phyloP scores from a whole-genome alignment of 805 yeast species.

The Zygoascus flipseniorum region DNA sequence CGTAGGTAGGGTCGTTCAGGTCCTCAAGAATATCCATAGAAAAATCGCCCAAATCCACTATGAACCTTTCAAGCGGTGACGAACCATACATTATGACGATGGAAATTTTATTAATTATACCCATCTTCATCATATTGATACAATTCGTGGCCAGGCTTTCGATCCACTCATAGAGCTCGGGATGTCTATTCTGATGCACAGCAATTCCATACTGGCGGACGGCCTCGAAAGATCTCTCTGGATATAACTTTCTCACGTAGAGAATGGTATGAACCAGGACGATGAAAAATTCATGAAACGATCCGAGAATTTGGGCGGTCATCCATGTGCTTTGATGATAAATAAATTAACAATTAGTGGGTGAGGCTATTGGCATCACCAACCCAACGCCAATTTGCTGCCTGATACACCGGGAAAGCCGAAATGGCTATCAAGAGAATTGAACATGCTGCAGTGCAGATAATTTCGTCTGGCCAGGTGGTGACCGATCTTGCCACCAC shows the following conservation, averaged over 20 bases:
- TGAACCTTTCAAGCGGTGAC: conserved; percentile 33
- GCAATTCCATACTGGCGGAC: conserved; percentile 37
- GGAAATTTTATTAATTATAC: conserved; percentile 28
- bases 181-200: conserved; percentile 38
- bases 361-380: background rate
- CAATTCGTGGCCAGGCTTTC: conserved; percentile 29
- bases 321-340: background rate
- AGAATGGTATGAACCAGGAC: conserved; percentile 48
- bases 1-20: background rate
- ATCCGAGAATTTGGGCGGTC: conserved; percentile 13
- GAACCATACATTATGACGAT: conserved; percentile 31
- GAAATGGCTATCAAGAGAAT: conserved; percentile 32
- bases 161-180: conserved; percentile 39
- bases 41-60: background rate
- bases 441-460: conserved; percentile 49
- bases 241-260: conserved; percentile 47
- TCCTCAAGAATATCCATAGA: background rate
- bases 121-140: conserved; percentile 17
- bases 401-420: background rate
- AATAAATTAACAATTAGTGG: too few relatives aligned
- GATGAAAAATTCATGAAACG: conserved; percentile 40
- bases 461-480: conserved; percentile 89
- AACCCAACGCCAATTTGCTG: background rate
- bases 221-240: conserved; percentile 38
- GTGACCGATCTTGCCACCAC: conserved; percentile 70